Evolutionary conservation across 352 stramenopile species (phyloP).

Genomic region (Globisporangium mamillatum): DNA sequence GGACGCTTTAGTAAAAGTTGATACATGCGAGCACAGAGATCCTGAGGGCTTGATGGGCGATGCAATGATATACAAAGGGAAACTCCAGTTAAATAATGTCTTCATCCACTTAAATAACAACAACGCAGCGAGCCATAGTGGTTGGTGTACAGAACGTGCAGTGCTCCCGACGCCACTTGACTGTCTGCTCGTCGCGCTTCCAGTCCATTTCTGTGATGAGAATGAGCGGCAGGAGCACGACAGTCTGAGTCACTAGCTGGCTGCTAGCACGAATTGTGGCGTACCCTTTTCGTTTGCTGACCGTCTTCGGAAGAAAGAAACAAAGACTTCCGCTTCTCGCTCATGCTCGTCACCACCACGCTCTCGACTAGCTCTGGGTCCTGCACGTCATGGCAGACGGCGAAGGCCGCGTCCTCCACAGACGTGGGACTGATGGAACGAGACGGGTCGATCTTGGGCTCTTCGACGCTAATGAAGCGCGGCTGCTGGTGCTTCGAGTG

Average conservation of each 20-base stretch:
- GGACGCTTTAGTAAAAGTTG: not conserved
- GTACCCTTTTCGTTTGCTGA: constrained; percentile 7
- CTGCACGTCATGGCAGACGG: not conserved
- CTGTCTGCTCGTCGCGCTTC: not conserved
- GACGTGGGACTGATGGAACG: constrained; percentile 39
- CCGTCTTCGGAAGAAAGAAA: not conserved
- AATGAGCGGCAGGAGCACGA: not conserved
- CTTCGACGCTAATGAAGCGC: constrained; percentile 39
- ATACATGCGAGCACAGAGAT: not conserved
- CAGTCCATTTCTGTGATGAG: constrained; percentile 3
- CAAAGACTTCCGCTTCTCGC: constrained; percentile 3
- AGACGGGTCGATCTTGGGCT: constrained; percentile 29
- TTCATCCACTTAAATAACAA: constrained; percentile 18
- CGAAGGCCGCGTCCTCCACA: constrained; percentile 24
- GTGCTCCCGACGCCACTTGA: not conserved
- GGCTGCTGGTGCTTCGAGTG: constrained; percentile 17
- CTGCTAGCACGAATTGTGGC: not conserved
- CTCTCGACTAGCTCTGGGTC: not conserved
- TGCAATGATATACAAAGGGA: not conserved
- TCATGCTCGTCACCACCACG: not conserved
- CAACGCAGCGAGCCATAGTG: not conserved
- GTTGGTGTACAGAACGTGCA: not conserved
- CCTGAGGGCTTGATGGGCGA: no score
- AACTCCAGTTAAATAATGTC: constrained; percentile 6
- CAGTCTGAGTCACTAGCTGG: not conserved